Evolutionary conservation across 2,329 filamentous ascomycete genomes (phyloP).

Genomic region (Shiraia sp.): DNA sequence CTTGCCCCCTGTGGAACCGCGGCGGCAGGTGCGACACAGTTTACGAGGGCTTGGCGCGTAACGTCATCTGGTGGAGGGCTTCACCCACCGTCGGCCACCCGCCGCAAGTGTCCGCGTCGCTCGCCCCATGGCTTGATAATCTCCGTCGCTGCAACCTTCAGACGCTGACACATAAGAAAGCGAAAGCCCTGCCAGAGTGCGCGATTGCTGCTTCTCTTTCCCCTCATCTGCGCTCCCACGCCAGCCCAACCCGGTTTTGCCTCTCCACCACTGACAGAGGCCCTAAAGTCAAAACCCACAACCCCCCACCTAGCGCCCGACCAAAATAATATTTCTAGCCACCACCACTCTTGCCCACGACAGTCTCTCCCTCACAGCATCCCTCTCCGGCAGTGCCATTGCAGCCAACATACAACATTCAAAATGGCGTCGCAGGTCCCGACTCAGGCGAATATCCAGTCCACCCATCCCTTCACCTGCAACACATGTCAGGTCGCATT

Average conservation of each 20-base stretch:
- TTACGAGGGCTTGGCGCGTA: no score
- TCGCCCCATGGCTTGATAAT: no score
- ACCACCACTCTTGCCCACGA: slow-evolving; percentile 7
- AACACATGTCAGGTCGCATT: slow-evolving; percentile 98
- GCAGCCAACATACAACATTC: slow-evolving; percentile 5
- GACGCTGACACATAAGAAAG: no score
- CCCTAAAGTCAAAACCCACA: slow-evolving; percentile 22
- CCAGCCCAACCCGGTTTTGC: slow-evolving; percentile 15
- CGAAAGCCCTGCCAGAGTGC: no score
- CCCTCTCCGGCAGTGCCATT: neutral
- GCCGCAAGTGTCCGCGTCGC: no score
- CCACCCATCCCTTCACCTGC: slow-evolving; percentile 86
- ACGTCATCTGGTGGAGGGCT: no score
- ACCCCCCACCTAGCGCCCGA: slow-evolving; percentile 27
- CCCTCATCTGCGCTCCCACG: slow-evolving; percentile 8
- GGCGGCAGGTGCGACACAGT: no score
- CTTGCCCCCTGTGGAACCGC: no score
- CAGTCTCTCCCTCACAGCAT: slow-evolving; percentile 4
- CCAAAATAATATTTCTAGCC: slow-evolving; percentile 8
- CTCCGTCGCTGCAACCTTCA: no score
- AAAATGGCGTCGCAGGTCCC: slow-evolving; percentile 41
- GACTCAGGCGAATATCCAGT: slow-evolving; percentile 41
- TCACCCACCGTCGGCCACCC: no score
- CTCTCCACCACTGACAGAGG: slow-evolving; percentile 28
- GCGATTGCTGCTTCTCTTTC: no score